Base-by-base conservation (phyloP, 768 basidiomycete genomes). In the Peribolospora kevripleyi region DNA sequence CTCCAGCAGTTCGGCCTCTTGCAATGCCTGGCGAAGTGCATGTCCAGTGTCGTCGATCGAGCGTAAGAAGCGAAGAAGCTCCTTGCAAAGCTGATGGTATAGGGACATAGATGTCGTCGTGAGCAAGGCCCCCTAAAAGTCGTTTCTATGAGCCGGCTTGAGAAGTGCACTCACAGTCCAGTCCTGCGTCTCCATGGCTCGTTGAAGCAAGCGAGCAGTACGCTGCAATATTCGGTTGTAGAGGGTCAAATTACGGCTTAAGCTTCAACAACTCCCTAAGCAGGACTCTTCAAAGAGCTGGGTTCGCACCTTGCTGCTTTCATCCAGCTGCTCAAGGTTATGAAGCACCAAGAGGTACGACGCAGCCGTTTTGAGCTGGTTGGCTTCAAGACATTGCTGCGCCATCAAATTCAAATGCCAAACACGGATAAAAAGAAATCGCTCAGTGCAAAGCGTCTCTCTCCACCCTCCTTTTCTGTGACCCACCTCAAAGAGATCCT, bases 341-440 rank as follows among this genome's bases (percentile, higher is more conserved):
- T 95, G 90, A 52, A 98, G 70, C 3, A 97, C 87, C 39, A 98
- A 74, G 7, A 98, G 74, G 68, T 95, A 95, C 6, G 85, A 88
- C 25, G 81, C 79, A 0, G 91, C 91, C 3, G 86, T 90, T 64
- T 82, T 82, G 59, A 93, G 71, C 5, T 80, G 76, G 40, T 78
- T 75, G 6, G 78, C 74, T 1, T 70, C 65, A 42, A 91, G 71
- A 65, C 88, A 93, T 25, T 74, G 75, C 87, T 91, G 57, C 8
- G 45, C 36, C n/a, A 42, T 45, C 38, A 52, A 40, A n/a, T 41
- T 53, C 13, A 37, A 55, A 43, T 50, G 8, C 42, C 6, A 42
- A 36, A 37, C 47, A 7, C 7, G 41, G 38, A 25, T 25, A 51
- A 43, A 46, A 11, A 13, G 2, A 37, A 37, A 14, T 43, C 5